Conservation (phyloP, 164 flowering plant genomes). For the Berberis thunbergii region DNA sequence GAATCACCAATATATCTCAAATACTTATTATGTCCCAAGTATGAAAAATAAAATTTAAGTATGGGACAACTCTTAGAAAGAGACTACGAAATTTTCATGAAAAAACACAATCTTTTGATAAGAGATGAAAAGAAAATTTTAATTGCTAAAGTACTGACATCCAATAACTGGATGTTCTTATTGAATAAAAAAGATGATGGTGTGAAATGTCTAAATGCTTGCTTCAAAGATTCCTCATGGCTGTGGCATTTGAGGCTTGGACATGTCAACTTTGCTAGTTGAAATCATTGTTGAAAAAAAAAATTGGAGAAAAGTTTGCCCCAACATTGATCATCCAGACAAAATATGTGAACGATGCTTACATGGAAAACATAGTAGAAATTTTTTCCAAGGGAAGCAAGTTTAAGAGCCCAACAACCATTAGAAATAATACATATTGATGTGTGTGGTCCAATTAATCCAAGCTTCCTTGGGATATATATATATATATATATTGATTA, state of each 20-base stretch:
- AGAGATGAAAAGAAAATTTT: neutral
- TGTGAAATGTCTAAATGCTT: neutral
- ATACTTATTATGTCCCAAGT: neutral
- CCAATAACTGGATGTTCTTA: neutral
- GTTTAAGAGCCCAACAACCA: neutral
- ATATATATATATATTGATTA: neutral
- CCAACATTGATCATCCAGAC: neutral
- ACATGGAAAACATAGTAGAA: neutral
- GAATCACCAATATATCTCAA: neutral
- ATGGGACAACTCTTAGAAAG: neutral
- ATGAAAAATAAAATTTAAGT: neutral
- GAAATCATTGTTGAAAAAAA: too few species aligned
- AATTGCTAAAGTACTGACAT: neutral
- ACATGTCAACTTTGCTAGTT: neutral
- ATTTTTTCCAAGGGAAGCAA: neutral
- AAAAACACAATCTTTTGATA: neutral
- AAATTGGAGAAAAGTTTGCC: neutral
- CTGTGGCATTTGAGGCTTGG: neutral
- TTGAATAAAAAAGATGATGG: neutral
- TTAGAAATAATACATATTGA: neutral
- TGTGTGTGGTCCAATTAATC: neutral
- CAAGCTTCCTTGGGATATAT: neutral
- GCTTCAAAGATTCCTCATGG: neutral
- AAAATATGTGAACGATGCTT: neutral
- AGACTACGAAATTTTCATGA: neutral